Evolutionary conservation across 306 rosid genomes (phyloP).

Genomic region (Cucurbita maxima): DNA sequence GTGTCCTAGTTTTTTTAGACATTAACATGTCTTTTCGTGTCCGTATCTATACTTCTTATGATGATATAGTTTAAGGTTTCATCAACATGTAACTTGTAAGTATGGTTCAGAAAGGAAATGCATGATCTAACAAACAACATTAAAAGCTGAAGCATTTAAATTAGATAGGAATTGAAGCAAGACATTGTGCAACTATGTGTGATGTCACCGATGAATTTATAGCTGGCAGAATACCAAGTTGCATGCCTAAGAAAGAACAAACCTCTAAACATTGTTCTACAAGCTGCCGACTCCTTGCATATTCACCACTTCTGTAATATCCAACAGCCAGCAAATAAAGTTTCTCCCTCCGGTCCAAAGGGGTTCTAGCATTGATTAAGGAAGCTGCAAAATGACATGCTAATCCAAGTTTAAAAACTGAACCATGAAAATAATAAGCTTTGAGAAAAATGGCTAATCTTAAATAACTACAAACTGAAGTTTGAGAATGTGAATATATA

Average conservation of each 20-base stretch:
- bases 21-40: too few relatives aligned
- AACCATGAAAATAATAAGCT: background rate
- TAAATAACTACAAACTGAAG: background rate
- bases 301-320: slow-evolving; percentile 47
- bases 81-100: background rate
- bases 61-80: background rate
- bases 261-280: slow-evolving; percentile 58
- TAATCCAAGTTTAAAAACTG: background rate
- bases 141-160: background rate
- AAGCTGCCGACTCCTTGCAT: slow-evolving; percentile 63
- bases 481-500: background rate
- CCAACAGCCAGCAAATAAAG: slow-evolving; percentile 83
- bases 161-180: background rate
- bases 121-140: background rate
- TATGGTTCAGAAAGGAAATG: background rate
- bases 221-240: background rate
- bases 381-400: slow-evolving; percentile 36
- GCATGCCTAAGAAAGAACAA: background rate
- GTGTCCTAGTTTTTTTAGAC: too few relatives aligned
- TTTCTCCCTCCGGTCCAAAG: slow-evolving; percentile 67
- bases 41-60: too few relatives aligned
- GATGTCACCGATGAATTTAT: background rate
- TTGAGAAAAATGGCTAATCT: background rate
- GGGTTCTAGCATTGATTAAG: slow-evolving; percentile 29
- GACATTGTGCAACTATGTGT: background rate